A percentile compares a stretch with the other conserved stretches of the same genome.
Conservation (phyloP, 1,284 basidiomycete genomes). For the Bjerkandera adusta region DNA sequence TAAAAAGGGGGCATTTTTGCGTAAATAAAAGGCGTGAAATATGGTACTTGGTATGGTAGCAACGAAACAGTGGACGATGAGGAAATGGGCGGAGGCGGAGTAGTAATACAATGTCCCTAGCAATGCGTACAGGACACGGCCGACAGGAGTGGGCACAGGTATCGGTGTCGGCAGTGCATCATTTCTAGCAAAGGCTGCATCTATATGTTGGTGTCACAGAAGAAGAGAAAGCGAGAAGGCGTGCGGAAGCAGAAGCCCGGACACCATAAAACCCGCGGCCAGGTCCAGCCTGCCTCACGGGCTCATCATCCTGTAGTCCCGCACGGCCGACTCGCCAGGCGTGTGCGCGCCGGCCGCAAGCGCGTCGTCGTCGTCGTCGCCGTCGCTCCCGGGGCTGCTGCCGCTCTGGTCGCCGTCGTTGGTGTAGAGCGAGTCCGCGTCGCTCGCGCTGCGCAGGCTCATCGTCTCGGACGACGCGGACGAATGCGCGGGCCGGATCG, state of each 20-base stretch:
- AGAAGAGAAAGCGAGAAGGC: neutral
- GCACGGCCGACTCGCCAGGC: conserved; percentile 17
- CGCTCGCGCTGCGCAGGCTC: conserved; percentile 34
- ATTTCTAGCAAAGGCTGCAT: conserved; percentile 10
- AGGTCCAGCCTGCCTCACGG: conserved; percentile 11
- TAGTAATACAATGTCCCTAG: conserved; percentile 15
- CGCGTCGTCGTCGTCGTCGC: conserved; percentile 1
- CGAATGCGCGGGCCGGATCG: conserved; percentile 54
- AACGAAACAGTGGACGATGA: neutral
- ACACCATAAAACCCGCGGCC: no score
- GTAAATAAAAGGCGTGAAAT: conserved; percentile 4
- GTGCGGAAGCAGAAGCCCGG: neutral
- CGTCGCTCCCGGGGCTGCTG: no score
- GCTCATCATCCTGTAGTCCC: conserved; percentile 25
- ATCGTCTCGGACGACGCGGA: conserved; percentile 36
- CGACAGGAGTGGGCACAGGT: conserved; percentile 15
- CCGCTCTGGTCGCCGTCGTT: conserved; percentile 23
- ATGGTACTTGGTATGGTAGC: conserved; percentile 11
- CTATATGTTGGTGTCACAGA: conserved; percentile 2
- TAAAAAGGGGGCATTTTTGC: no score
- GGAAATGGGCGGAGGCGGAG: neutral
- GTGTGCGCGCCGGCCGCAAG: conserved; percentile 9
- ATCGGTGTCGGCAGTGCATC: conserved; percentile 11
- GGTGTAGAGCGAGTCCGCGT: conserved; percentile 28
- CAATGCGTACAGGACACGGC: conserved; percentile 13